These are phyloP conservation scores for Neltuma alba DNA, from an alignment of 306 rosid genomes.

Conservation along the genomic window DNA sequence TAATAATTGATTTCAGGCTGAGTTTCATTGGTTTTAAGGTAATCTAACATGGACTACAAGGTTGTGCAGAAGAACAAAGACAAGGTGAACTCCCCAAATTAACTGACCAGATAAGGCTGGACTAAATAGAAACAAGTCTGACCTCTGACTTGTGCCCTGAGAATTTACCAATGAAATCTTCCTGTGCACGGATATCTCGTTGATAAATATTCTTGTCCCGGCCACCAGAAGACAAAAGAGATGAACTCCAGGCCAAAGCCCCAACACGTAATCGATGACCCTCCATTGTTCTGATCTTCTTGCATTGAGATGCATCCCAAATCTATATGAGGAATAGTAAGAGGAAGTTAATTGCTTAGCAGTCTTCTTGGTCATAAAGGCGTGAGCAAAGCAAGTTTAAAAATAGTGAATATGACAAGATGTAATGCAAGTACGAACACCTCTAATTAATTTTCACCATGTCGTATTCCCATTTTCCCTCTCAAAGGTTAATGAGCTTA, in stretches of 20 bases:
- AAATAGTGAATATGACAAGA: slow-evolving; percentile 3
- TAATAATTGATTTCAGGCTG: slow-evolving; percentile 26
- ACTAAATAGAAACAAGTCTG: slow-evolving; percentile 33
- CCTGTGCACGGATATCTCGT: slow-evolving; percentile 89
- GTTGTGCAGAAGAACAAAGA: neutral
- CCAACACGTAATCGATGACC: slow-evolving; percentile 85
- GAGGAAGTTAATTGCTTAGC: slow-evolving; percentile 26
- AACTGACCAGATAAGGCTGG: slow-evolving; percentile 34
- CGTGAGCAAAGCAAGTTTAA: neutral
- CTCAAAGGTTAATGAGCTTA: neutral
- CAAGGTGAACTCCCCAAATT: neutral
- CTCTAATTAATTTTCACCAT: neutral
- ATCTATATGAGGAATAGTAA: slow-evolving; percentile 55
- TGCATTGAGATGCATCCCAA: slow-evolving; percentile 95
- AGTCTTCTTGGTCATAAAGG: slow-evolving; percentile 22
- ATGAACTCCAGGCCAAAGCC: slow-evolving; percentile 93
- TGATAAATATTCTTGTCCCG: slow-evolving; percentile 93
- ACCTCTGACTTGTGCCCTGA: slow-evolving; percentile 99
- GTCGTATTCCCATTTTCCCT: neutral
- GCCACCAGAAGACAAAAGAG: slow-evolving; percentile 91
- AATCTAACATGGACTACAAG: neutral
- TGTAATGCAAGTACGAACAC: slow-evolving; percentile 21
- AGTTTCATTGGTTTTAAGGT: neutral
- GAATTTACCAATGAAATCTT: slow-evolving; percentile 87
- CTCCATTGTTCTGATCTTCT: slow-evolving; percentile 83